Base-by-base conservation (phyloP, 2,329 filamentous ascomycete species). In the Sclerotiophoma versabilis region DNA sequence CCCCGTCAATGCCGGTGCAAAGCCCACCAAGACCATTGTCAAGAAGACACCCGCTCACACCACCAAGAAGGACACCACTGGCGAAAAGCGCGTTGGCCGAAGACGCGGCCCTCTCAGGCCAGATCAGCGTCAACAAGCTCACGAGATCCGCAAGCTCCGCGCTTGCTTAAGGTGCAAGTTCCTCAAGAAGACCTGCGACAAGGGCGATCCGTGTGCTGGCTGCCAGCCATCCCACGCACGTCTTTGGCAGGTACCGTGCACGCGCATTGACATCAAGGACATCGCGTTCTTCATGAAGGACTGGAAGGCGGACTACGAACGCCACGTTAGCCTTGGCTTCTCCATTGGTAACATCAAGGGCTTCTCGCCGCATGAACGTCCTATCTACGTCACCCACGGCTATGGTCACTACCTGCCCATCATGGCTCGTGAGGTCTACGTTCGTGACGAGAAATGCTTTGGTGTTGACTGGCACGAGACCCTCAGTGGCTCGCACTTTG, bases 251-350 rank as follows among this genome's bases (percentile, higher is more conserved):
- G 93, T 98, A 37, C 93, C 93, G 57, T 98, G 93, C 82, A 98
- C 93, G 33, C 90, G 93, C 58, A 96, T 97, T 71, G 93, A 97
- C 76, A 98, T 98, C 82, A 97, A 96, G 84, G 93, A 98, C 70
- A 96, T 98, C 69, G 91, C 87, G 36, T 96, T 96, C 77, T 98
- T 98, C 82, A 95, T 97, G 91, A 97, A 97, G 82, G 93, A 97
- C 77, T 98, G 93, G 93, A 96, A 93, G 79, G 93, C 92, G 37
- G 93, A 98, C 75, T 96, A 95, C 69, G 92, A 96, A 79, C 89
- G 92, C 65, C 93, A 97, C 73, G 85, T 95, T 65, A 90, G 86
- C 60, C 86, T 91, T 53, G 91, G 91, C 49, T 92, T 97, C 73
- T 96, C 92, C 2, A 89, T 96, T 42, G 93, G 90, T 77, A 97